Evolutionary conservation across 140 eudicot species (phyloP).

Genomic region (Flaveria floridana): DNA sequence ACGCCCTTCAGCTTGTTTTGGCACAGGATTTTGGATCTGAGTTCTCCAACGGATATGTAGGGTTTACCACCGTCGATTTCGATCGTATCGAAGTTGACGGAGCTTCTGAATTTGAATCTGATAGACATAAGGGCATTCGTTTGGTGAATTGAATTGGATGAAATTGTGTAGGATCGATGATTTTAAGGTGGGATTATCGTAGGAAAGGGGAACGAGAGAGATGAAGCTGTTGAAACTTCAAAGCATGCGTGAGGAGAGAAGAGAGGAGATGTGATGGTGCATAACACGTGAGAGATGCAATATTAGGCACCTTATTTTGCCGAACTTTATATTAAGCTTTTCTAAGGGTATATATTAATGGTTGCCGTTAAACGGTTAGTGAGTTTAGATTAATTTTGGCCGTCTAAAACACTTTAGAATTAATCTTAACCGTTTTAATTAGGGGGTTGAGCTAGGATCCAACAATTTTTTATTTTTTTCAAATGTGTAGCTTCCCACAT

Average conservation of each 20-base stretch:
- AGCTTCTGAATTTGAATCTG: slow-evolving; percentile 75
- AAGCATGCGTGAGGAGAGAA: slow-evolving; percentile 11
- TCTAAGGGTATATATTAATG: too few species aligned
- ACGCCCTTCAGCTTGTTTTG: slow-evolving; percentile 47
- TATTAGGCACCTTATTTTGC: slow-evolving; percentile 1
- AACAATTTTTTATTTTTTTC: too few species aligned
- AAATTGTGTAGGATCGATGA: slow-evolving; percentile 1
- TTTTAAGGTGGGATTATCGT: neutral
- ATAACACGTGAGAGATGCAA: slow-evolving; percentile 17
- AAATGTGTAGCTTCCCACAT: too few species aligned
- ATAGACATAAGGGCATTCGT: slow-evolving; percentile 44
- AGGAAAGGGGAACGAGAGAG: slow-evolving; percentile 14
- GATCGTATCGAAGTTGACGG: slow-evolving; percentile 60
- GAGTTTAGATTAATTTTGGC: too few species aligned
- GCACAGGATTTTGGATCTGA: slow-evolving; percentile 47
- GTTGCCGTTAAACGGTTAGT: too few species aligned
- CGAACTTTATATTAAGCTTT: neutral
- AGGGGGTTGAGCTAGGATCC: too few species aligned
- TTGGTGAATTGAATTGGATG: slow-evolving; percentile 18
- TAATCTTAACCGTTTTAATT: too few species aligned
- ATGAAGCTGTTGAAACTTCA: slow-evolving; percentile 14
- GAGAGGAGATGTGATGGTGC: slow-evolving; percentile 8
- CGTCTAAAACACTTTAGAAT: too few species aligned
- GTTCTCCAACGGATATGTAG: slow-evolving; percentile 61
- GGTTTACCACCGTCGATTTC: slow-evolving; percentile 57